Evolutionary conservation across 495 filamentous ascomycete species (phyloP), one percentile per base, ranked within the genome.

Genomic region (Hypoxylon lenormandii): DNA sequence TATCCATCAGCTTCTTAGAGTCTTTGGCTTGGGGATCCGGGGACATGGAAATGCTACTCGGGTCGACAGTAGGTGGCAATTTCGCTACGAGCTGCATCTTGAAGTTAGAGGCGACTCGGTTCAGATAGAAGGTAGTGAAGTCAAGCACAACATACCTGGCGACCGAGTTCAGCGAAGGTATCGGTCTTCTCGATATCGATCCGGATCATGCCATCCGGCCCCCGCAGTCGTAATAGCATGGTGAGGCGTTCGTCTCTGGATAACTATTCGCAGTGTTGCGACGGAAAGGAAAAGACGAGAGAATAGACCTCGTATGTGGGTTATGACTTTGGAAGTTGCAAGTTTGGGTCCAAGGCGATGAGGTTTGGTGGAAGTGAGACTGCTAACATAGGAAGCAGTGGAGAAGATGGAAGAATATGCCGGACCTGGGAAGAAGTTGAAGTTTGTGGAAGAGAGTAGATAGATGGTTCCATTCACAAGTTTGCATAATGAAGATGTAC

Each of bases 11-110:
- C 18, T 83, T 79, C 73, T 92, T 89, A 15, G 90, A 85, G 62
- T 97, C 89, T 11, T 89, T 92, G 51, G 88, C 89, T 37, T 85
- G 87, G 1, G 91, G 92, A 52, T 86, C 86, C 77, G 95, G 95
- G 15, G 93, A 95, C 67, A 98, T 83, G 62, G 84, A 84, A 53
- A 98, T 88, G 47, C 88, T 91, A 48, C 85, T 83, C 6, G 92
- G 85, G 66, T 96, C 89, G 68, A 91, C 84, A 53, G 89, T 89
- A 10, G 77, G 58, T 13, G 81, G 81, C 16, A 85, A 75, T 66
- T 82, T 74, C 40, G 80, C 61, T n/a, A 83, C 55, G 7, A 84
- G 77, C 79, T 83, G 60, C 16, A 52, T 3, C 30, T 15, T 33
- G 5, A 0, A 64, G 56, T 72, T 71, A 72, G 63, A 68, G 23